Evolutionary conservation across 176 grass and related monocot genomes (phyloP).

Genomic region (Oryza meridionalis): DNA sequence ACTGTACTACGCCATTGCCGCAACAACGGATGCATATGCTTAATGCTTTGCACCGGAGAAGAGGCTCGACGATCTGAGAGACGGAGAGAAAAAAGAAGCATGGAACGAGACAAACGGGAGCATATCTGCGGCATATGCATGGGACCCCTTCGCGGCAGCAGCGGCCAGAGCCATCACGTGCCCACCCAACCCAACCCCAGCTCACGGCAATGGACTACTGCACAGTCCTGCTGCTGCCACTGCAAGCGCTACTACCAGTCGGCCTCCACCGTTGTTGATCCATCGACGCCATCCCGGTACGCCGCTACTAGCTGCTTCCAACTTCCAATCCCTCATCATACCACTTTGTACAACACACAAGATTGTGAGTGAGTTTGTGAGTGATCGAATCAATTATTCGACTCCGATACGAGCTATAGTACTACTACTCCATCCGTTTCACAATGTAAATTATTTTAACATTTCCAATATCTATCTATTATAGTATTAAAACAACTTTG

Average conservation of each 20-base stretch:
- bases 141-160: background rate
- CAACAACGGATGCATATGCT: background rate
- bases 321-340: background rate
- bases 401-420: too few relatives aligned
- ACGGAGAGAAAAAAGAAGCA: background rate
- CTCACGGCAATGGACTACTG: background rate
- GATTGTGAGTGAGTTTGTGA: too few relatives aligned
- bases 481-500: too few relatives aligned
- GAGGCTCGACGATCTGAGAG: background rate
- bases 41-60: background rate
- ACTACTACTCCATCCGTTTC: too few relatives aligned
- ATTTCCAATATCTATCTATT: too few relatives aligned
- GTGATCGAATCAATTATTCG: too few relatives aligned
- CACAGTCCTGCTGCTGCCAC: background rate
- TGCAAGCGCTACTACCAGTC: background rate
- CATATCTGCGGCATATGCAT: background rate
- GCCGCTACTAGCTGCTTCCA: background rate
- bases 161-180: constrained; percentile 3
- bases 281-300: background rate
- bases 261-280: constrained; percentile 19
- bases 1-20: background rate
- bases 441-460: too few relatives aligned
- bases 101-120: background rate
- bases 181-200: background rate
- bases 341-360: too few relatives aligned